Evolutionary conservation across 768 basidiomycete species (phyloP).

Genomic region (Lepiota venenata): DNA sequence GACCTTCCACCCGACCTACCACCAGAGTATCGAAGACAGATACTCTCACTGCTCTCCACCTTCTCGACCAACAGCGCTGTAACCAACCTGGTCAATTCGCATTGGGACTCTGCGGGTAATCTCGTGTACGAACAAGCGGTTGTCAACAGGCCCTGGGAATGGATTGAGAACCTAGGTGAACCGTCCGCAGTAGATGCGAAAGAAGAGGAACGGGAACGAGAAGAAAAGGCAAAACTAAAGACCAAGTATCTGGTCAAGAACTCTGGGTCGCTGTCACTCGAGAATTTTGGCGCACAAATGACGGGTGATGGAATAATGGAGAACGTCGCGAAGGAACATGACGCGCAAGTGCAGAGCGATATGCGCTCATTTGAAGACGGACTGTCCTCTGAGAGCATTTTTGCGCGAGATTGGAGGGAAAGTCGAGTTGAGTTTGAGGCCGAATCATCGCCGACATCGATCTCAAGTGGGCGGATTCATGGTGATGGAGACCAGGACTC

Average conservation of each 20-base stretch:
- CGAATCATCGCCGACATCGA: slow-evolving; percentile 20
- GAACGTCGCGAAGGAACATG: slow-evolving; percentile 23
- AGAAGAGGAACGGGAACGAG: slow-evolving; percentile 37
- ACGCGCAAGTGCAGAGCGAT: slow-evolving; percentile 37
- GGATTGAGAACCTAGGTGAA: slow-evolving; percentile 77
- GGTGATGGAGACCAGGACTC: slow-evolving; percentile 20
- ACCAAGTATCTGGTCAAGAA: slow-evolving; percentile 50
- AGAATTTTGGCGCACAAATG: slow-evolving; percentile 60
- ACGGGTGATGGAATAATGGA: slow-evolving; percentile 57
- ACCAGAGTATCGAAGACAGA: slow-evolving; percentile 49
- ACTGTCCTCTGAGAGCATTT: slow-evolving; percentile 56
- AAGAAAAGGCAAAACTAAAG: slow-evolving; percentile 33
- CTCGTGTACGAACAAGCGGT: slow-evolving; percentile 49
- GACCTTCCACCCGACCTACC: slow-evolving; percentile 59
- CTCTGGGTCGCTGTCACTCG: slow-evolving; percentile 66
- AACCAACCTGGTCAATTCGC: slow-evolving; percentile 53
- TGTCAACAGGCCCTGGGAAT: slow-evolving; percentile 81
- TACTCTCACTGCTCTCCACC: slow-evolving; percentile 56
- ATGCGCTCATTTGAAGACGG: slow-evolving; percentile 66
- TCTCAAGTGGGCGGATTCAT: slow-evolving; percentile 18
- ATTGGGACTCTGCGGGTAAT: slow-evolving; percentile 52
- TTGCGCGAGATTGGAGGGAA: slow-evolving; percentile 77
- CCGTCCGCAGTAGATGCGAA: slow-evolving; percentile 38
- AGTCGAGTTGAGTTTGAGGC: slow-evolving; percentile 47
- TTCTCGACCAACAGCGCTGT: slow-evolving; percentile 49